Conservation (phyloP, 768 basidiomycete genomes). For the Clitopilus hobsonii region DNA sequence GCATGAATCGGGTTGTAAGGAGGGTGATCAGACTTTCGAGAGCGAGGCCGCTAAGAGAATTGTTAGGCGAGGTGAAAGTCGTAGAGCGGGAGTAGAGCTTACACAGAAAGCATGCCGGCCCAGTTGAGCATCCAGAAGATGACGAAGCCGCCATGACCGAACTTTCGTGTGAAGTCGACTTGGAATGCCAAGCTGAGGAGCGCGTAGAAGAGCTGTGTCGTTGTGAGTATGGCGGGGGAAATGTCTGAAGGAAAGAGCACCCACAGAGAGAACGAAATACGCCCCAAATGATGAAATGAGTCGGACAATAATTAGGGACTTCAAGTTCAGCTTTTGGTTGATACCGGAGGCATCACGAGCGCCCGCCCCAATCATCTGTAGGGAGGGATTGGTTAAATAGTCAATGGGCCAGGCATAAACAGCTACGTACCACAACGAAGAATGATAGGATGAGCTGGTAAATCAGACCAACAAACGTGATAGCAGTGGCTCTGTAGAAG, state of each 20-base stretch:
- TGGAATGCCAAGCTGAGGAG: conserved; percentile 59
- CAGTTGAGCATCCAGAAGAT: conserved; percentile 73
- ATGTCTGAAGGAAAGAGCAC: conserved; percentile 4
- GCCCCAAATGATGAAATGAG: conserved; percentile 24
- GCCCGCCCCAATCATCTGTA: conserved; percentile 26
- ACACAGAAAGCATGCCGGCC: conserved; percentile 58
- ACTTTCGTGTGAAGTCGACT: conserved; percentile 48
- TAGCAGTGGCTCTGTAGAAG: conserved; percentile 41
- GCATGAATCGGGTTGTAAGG: conserved; percentile 50
- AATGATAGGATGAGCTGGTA: conserved; percentile 46
- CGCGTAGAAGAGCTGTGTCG: conserved; percentile 55
- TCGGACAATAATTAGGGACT: conserved; percentile 30
- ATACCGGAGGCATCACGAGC: conserved; percentile 37
- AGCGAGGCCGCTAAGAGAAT: conserved; percentile 47
- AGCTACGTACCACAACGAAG: conserved; percentile 30
- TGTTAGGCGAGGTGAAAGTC: neutral
- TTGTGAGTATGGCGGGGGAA: neutral
- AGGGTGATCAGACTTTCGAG: conserved; percentile 59
- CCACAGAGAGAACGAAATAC: conserved; percentile 34
- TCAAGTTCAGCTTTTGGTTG: conserved; percentile 22
- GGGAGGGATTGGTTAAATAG: neutral
- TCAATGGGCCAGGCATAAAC: neutral
- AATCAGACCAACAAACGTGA: conserved; percentile 53
- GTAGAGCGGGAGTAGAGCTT: conserved; percentile 14
- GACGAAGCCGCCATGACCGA: conserved; percentile 50